Conservation (phyloP, 768 basidiomycete species). For the Rhizopogon roseolus region DNA sequence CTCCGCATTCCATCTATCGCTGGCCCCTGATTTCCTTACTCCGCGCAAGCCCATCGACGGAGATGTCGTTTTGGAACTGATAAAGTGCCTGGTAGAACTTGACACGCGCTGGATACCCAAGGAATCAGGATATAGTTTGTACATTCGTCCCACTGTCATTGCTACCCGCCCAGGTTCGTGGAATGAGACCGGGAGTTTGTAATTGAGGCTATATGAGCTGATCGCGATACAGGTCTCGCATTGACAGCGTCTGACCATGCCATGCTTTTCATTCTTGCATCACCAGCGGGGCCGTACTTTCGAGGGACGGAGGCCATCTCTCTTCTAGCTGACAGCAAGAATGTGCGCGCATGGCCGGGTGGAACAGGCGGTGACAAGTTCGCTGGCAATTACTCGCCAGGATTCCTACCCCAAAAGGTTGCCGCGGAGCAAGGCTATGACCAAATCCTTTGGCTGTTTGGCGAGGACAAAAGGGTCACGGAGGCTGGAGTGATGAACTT, state of each 20-base stretch:
- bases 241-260: constrained; percentile 77
- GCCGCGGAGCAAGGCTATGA: constrained; percentile 68
- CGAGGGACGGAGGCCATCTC: constrained; percentile 44
- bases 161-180: constrained; percentile 35
- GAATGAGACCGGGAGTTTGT: not conserved
- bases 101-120: constrained; percentile 87
- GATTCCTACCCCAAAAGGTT: constrained; percentile 57
- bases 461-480: constrained; percentile 47
- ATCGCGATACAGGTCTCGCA: constrained; percentile 39
- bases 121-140: constrained; percentile 71
- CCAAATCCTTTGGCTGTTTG: constrained; percentile 77
- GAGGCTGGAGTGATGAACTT: constrained; percentile 82
- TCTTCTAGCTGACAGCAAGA: constrained; percentile 61
- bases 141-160: constrained; percentile 79
- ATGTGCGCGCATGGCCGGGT: constrained; percentile 79
- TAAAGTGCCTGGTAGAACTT: constrained; percentile 62
- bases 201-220: no score
- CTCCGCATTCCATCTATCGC: not conserved
- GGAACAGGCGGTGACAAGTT: constrained; percentile 65
- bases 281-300: constrained; percentile 54
- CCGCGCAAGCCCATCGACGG: constrained; percentile 36
- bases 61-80: constrained; percentile 41
- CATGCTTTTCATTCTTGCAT: constrained; percentile 79
- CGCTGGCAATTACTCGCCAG: constrained; percentile 60
- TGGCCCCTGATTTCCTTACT: not conserved